phyloP scores from a whole-genome alignment of 208 protist species.

The Leptomonas pyrrhocoris region DNA sequence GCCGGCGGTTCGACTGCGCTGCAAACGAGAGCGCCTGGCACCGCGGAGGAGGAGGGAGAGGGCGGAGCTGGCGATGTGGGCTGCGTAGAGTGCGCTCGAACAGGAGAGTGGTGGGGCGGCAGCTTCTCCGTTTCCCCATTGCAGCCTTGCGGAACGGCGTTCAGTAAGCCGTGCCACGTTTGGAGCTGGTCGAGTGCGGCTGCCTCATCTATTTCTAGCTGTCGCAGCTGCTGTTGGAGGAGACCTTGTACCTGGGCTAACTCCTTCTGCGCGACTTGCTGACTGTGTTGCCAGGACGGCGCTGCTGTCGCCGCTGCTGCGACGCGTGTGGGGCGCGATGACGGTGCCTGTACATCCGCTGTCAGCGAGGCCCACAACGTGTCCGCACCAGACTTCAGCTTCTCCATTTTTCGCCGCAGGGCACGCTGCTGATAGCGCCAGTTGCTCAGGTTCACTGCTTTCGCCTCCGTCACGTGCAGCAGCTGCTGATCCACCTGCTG shows the following conservation, averaged over 20 bases:
- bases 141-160: slow-evolving; percentile 25
- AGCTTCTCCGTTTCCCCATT: background rate
- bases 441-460: slow-evolving; percentile 53
- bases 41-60: too few relatives aligned
- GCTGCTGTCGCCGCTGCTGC: background rate
- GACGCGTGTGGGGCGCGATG: background rate
- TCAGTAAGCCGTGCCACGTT: slow-evolving; percentile 33
- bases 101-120: background rate
- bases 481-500: slow-evolving; percentile 42
- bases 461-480: slow-evolving; percentile 36
- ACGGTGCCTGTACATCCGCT: background rate
- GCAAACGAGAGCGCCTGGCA: too few relatives aligned
- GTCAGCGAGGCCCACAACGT: slow-evolving; percentile 17
- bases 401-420: slow-evolving; percentile 23
- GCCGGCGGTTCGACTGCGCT: background rate
- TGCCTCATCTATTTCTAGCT: slow-evolving; percentile 22
- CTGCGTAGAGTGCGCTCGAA: background rate
- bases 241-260: slow-evolving; percentile 12
- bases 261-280: slow-evolving; percentile 22
- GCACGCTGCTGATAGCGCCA: slow-evolving; percentile 50
- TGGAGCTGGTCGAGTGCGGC: slow-evolving; percentile 14
- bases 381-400: slow-evolving; percentile 22
- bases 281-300: slow-evolving; percentile 21
- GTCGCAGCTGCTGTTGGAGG: slow-evolving; percentile 12
- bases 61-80: background rate